Conservation (phyloP, 176 grass and related monocot species). For the Dendrocalamus sinicus region DNA sequence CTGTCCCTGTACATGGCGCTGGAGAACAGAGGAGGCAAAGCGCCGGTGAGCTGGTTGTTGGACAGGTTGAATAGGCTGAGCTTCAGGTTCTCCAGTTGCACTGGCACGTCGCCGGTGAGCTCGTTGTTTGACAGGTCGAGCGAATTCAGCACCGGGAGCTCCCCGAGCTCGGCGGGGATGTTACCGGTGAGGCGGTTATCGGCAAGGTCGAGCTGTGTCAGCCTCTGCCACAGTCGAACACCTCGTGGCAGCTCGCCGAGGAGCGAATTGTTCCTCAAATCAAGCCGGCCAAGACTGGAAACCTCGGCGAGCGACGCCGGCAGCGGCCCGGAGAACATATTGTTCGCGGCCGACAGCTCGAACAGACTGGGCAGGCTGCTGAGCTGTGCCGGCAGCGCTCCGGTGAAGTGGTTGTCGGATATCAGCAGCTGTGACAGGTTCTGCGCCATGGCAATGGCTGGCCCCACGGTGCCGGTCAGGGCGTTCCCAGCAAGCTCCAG, state of each 20-base stretch:
- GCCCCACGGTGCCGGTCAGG: conserved; percentile 60
- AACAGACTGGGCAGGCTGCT: conserved; percentile 52
- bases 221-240: conserved; percentile 60
- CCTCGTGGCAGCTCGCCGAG: conserved; percentile 59
- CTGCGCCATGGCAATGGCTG: conserved; percentile 45
- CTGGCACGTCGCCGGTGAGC: conserved; percentile 63
- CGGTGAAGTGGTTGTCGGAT: conserved; percentile 71
- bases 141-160: conserved; percentile 76
- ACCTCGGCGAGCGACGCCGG: conserved; percentile 49
- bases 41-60: conserved; percentile 67
- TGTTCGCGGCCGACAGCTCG: conserved; percentile 74
- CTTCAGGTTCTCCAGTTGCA: conserved; percentile 70
- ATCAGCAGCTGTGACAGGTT: conserved; percentile 81
- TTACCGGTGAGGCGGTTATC: conserved; percentile 53
- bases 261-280: conserved; percentile 70
- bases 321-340: conserved; percentile 52
- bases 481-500: conserved; percentile 71
- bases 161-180: conserved; percentile 71
- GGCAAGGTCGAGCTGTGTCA: conserved; percentile 65
- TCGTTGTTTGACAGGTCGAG: conserved; percentile 73
- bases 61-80: conserved; percentile 77
- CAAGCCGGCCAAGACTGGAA: conserved; percentile 53
- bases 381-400: conserved; percentile 62
- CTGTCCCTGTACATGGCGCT: conserved; percentile 48
- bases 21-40: conserved; percentile 60